phyloP scores from a whole-genome alignment of 164 flowering plant species.

The Stephania yunnanensis region DNA sequence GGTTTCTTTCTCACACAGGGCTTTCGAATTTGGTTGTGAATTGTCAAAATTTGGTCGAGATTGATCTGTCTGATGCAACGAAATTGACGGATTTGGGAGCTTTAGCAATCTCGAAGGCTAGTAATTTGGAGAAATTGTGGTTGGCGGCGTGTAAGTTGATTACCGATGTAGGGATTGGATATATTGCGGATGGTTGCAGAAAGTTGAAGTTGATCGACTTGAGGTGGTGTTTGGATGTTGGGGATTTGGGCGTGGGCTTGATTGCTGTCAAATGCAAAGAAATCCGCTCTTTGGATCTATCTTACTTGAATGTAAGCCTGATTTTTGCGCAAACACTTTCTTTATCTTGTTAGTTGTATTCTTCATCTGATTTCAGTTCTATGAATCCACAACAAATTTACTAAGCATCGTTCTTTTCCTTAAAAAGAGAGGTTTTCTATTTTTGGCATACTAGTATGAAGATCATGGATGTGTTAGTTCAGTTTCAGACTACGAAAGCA shows the following conservation, averaged over 20 bases:
- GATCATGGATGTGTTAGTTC: too few relatives aligned
- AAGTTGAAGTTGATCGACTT: slow-evolving; percentile 59
- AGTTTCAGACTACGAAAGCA: too few relatives aligned
- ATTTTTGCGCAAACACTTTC: not conserved
- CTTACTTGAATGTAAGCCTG: slow-evolving; percentile 63
- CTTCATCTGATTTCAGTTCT: too few relatives aligned
- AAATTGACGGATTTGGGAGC: slow-evolving; percentile 55
- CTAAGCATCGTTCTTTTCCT: too few relatives aligned
- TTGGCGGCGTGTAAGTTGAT: slow-evolving; percentile 66
- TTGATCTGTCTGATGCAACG: slow-evolving; percentile 62
- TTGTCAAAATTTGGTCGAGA: slow-evolving; percentile 51
- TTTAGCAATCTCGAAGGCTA: slow-evolving; percentile 60
- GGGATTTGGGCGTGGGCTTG: slow-evolving; percentile 76
- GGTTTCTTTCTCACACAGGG: slow-evolving; percentile 47
- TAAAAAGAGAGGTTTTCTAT: too few relatives aligned
- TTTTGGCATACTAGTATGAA: too few relatives aligned
- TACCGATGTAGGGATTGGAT: slow-evolving; percentile 83
- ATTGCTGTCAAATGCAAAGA: slow-evolving; percentile 76
- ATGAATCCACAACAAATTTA: too few relatives aligned
- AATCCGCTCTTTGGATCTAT: slow-evolving; percentile 67
- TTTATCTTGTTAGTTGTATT: too few relatives aligned
- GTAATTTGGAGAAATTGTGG: slow-evolving; percentile 65
- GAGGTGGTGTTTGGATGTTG: slow-evolving; percentile 79
- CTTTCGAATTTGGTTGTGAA: slow-evolving; percentile 36
- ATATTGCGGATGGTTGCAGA: slow-evolving; percentile 82